Evolutionary conservation across 345 rosid genomes (phyloP), one percentile per base, ranked within the genome.

Genomic region (Kernera saxatilis): DNA sequence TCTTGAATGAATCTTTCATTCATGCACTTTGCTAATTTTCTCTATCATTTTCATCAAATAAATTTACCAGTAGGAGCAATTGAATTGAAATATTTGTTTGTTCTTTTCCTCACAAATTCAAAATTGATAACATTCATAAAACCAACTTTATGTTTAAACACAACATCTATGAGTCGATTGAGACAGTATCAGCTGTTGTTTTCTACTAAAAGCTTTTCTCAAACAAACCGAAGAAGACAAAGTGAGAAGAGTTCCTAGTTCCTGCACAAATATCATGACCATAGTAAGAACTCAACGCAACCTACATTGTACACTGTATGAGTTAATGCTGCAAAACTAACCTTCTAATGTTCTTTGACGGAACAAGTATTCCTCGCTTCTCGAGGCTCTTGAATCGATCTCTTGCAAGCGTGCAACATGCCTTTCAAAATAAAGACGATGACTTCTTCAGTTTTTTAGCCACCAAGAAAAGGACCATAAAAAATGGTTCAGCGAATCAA

Each of bases 301-400:
- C 5, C 19, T 43, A 64, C 25, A 23, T 18, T 60, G 17, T 26
- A 0, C 23, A 32, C 11, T 33, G 27, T 67, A 62, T 3, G 9
- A 59, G 11, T 6, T 53, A 33, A 32, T 51, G 11, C 33, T 8
- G 14, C 18, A 3, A 44, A 23, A 69, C 87, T 62, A 19, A 91
- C 97, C 97, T 88, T 82, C 82, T 78, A 41, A 68, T 69, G 58
- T 52, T 59, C 74, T 84, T 89, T 52, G 78, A 39, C 12, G 98
- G 97, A 35, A 82, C 88, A 27, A 91, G 74, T 74, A 89, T 72
- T 66, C 98, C 99, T 85, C 99, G 83, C 72, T 91, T 94, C 83
- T 91, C 95, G 0, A 91, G 81, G 75, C 98, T 91, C 82, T 91
- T 91, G 79, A 80, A 94, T 26, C 99, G 79, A 77, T 94, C 98